Base-by-base conservation (phyloP, 1,139 yeast genomes). In the Yamadazyma diddensiae region DNA sequence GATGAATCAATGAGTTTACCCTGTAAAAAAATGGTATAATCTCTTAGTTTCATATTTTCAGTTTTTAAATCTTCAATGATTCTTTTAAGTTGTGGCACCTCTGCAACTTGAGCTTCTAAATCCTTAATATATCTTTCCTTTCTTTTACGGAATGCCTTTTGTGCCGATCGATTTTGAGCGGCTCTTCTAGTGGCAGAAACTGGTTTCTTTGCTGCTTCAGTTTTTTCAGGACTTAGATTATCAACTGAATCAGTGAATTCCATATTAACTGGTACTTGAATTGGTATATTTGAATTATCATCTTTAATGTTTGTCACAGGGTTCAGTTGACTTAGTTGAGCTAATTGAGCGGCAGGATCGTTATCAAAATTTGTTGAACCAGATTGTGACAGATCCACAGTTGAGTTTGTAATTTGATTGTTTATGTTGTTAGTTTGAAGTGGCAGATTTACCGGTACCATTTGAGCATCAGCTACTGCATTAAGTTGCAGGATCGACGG, bases 91-190 rank as follows among this genome's bases (percentile, higher is more conserved):
- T 63, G 63, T 38, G 74, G 77, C 30, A 77, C 74, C 52, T 80
- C 82, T 29, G 71, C 68, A 5, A 84, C 85, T 52, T 79, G 79
- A 23, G 65, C 58, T 59, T 87, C 95, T 40, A 87, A 66, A 31
- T 85, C 90, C 56, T 79, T 82, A 45, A 87, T 77, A 49, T 84
- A 79, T 39, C 75, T 73, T 46, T 85, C 95, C 53, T 83, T 81
- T 37, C 95, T 70, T 51, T 78, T 80, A 52, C 96, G 72, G 60
- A 86, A 87, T 8, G 95, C 94, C 46, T 85, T 75, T 58, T 87
- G 96, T 1, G 96, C 95, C 38, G 77, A 80, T 50, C 96, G 68
- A 62, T 87, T 87, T 57, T 87, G 96, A 12, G 82, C 86, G 1
- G 96, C 95, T 43, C 96, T 74, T 57, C 84, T 85, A 25, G 94